phyloP scores from a whole-genome alignment of 2,329 filamentous ascomycete genomes.

The Bisporella sp. region DNA sequence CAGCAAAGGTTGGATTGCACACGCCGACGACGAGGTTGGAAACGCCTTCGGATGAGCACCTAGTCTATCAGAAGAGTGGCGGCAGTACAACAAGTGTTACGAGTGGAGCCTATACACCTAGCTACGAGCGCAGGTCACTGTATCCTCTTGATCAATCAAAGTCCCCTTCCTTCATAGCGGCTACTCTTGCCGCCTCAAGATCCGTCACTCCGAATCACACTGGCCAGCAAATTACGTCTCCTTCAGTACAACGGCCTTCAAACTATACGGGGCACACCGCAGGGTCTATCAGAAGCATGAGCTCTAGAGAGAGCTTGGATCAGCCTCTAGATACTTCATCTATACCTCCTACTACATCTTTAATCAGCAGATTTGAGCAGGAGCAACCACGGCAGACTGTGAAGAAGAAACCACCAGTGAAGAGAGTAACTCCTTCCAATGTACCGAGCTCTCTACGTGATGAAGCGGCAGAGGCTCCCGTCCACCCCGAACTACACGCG shows the following conservation, averaged over 20 bases:
- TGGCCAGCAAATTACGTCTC: constrained; percentile 8
- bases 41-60: constrained; percentile 1
- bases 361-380: constrained; percentile 65
- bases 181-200: constrained; percentile 54
- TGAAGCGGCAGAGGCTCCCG: too few species aligned
- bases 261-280: constrained; percentile 4
- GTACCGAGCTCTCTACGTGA: too few species aligned
- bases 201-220: constrained; percentile 41
- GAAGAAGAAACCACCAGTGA: constrained; percentile 6
- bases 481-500: constrained; percentile 8
- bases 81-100: constrained; percentile 11
- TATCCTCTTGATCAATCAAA: constrained; percentile 24
- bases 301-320: constrained; percentile 15
- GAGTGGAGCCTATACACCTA: constrained; percentile 8
- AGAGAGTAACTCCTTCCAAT: constrained; percentile 6
- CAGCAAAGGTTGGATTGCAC: constrained; percentile 29
- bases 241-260: constrained; percentile 2
- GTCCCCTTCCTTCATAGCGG: constrained; percentile 55
- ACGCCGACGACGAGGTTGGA: constrained; percentile 5
- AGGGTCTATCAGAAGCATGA: constrained; percentile 14
- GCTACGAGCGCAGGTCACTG: constrained; percentile 9
- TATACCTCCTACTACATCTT: constrained; percentile 54
- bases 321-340: constrained; percentile 46
- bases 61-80: constrained; percentile 13
- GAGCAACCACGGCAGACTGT: constrained; percentile 20